Evolutionary conservation across 2,329 filamentous ascomycete genomes (phyloP).

Genomic region (Colletotrichum abscissum): DNA sequence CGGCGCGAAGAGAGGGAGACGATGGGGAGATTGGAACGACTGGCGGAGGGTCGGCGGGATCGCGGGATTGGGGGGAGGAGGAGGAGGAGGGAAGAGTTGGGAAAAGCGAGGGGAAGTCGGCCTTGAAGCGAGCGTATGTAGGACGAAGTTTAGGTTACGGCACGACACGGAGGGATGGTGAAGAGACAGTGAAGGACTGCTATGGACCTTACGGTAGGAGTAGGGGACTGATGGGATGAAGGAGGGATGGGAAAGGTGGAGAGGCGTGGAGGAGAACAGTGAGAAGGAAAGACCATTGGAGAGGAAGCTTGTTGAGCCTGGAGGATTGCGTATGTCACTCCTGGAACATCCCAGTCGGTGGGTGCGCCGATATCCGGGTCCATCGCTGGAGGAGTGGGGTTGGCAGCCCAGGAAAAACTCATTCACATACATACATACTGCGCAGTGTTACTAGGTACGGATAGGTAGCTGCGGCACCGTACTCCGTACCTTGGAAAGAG

Average conservation of each 20-base stretch:
- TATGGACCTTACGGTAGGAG: background rate
- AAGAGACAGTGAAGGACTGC: background rate
- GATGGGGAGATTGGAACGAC: slow-evolving; percentile 2
- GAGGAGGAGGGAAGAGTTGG: background rate
- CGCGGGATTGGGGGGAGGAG: background rate
- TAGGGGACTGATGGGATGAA: slow-evolving; percentile 7
- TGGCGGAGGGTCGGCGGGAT: slow-evolving; percentile 15
- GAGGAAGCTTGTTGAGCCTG: slow-evolving; percentile 26
- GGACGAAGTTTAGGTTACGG: slow-evolving; percentile 2
- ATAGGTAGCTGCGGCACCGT: background rate
- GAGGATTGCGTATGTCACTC: slow-evolving; percentile 36
- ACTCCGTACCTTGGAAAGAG: background rate
- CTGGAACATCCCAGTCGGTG: slow-evolving; percentile 25
- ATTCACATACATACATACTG: no score
- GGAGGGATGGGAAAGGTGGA: background rate
- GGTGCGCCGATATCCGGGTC: slow-evolving; percentile 26
- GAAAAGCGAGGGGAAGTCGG: slow-evolving; percentile 8
- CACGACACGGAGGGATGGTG: background rate
- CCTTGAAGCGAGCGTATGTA: slow-evolving; percentile 16
- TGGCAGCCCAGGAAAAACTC: background rate
- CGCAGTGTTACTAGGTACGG: no score
- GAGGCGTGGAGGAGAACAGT: background rate
- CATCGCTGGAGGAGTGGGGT: background rate
- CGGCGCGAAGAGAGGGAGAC: background rate
- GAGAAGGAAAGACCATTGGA: background rate